Conservation (phyloP, 2,329 filamentous ascomycete species). For the Blastomyces silverae region DNA sequence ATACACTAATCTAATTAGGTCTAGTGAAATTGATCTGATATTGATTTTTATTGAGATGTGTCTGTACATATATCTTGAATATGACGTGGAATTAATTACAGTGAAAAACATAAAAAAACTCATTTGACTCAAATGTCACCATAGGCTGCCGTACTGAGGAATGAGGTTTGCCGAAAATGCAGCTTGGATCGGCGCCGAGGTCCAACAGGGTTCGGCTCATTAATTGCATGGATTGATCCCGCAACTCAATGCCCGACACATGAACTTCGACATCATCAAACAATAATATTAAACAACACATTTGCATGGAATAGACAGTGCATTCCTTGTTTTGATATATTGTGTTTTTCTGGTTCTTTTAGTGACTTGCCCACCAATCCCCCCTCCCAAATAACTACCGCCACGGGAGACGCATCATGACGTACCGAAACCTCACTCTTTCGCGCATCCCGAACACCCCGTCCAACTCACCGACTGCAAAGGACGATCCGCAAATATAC, state of each 20-base stretch:
- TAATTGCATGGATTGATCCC: neutral
- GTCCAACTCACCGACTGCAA: neutral
- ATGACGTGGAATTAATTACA: too few species aligned
- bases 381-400: neutral
- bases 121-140: too few species aligned
- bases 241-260: neutral
- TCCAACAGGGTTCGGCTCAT: neutral
- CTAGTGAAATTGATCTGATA: too few species aligned
- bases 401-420: constrained; percentile 5
- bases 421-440: constrained; percentile 37
- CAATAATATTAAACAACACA: too few species aligned
- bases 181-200: constrained; percentile 3
- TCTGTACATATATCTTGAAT: too few species aligned
- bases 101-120: too few species aligned
- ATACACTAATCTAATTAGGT: too few species aligned
- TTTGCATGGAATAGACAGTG: neutral
- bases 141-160: too few species aligned
- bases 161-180: too few species aligned
- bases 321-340: neutral
- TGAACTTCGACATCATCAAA: neutral
- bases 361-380: neutral
- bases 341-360: neutral
- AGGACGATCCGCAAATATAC: constrained; percentile 37
- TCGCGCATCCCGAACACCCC: constrained; percentile 27
- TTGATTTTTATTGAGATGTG: too few species aligned